Conservation (phyloP, 2,329 filamentous ascomycete genomes). For the Aspergillaceae sp. region DNA sequence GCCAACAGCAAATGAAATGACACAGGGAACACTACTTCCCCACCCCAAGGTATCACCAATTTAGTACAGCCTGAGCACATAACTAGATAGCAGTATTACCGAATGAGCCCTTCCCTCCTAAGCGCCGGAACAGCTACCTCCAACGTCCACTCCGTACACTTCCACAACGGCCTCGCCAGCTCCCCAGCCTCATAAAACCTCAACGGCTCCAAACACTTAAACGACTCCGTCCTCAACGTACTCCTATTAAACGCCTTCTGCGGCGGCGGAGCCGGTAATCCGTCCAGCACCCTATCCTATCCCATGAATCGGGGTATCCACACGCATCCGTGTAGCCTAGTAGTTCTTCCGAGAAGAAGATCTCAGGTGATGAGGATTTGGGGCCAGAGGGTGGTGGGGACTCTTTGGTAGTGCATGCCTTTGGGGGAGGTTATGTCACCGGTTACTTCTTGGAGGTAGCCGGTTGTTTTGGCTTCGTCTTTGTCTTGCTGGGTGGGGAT, state of each 20-base stretch:
- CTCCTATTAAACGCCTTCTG: constrained; percentile 8
- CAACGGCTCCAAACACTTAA: constrained; percentile 4
- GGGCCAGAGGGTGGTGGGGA: neutral
- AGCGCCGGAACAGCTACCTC: constrained; percentile 7
- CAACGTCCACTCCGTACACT: constrained; percentile 11
- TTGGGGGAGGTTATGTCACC: constrained; percentile 5
- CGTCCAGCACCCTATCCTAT: neutral
- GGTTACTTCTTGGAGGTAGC: constrained; percentile 5
- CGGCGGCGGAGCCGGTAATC: constrained; percentile 4
- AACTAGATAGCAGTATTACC: no score
- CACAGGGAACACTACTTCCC: no score
- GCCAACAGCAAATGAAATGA: no score
- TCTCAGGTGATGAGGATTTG: constrained; percentile 1
- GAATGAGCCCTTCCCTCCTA: neutral
- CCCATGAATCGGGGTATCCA: constrained; percentile 1
- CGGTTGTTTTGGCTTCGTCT: neutral
- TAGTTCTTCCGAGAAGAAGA: neutral
- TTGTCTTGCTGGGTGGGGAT: no score
- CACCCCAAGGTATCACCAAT: no score
- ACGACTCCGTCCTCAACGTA: constrained; percentile 7
- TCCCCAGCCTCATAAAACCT: constrained; percentile 4
- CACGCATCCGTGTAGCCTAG: constrained; percentile 3
- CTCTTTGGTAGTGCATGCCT: constrained; percentile 5
- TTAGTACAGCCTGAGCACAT: no score
- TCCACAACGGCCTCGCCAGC: constrained; percentile 2